Conservation (phyloP, 169 alveolate genomes). For the Pseudocohnilembus persalinus region DNA sequence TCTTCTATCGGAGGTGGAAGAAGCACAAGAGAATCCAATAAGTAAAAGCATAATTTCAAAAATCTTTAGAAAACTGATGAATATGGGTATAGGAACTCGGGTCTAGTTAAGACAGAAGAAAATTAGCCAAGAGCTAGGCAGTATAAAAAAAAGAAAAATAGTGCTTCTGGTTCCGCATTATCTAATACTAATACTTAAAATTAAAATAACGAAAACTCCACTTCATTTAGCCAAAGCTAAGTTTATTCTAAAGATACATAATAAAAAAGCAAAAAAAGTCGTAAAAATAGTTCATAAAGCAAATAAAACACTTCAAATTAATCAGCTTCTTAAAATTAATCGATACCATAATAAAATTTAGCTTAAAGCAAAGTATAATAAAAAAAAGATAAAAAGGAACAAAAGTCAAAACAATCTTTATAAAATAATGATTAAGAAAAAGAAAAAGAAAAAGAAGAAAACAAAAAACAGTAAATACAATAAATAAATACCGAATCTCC, state of each 20-base stretch:
- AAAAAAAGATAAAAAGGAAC: too few species aligned
- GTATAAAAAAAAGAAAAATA: neutral
- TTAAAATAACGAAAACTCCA: neutral
- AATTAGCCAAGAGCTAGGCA: neutral
- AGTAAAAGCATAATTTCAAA: neutral
- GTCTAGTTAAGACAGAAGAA: neutral
- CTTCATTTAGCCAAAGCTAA: neutral
- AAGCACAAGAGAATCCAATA: neutral
- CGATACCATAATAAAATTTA: too few species aligned
- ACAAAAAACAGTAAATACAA: too few species aligned
- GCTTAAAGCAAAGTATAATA: too few species aligned
- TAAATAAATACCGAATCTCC: too few species aligned
- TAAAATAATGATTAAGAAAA: too few species aligned
- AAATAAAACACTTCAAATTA: too few species aligned
- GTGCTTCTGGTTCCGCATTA: neutral
- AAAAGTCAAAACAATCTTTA: too few species aligned
- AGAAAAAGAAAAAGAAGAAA: too few species aligned
- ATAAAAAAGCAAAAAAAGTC: neutral
- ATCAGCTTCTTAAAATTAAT: too few species aligned
- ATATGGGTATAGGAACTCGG: neutral
- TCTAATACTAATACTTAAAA: neutral
- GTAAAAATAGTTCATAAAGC: neutral
- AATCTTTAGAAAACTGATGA: neutral
- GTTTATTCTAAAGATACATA: neutral
- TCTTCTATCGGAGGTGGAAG: neutral